Base-by-base conservation (phyloP, 768 basidiomycete genomes). In the Trametes villosa region DNA sequence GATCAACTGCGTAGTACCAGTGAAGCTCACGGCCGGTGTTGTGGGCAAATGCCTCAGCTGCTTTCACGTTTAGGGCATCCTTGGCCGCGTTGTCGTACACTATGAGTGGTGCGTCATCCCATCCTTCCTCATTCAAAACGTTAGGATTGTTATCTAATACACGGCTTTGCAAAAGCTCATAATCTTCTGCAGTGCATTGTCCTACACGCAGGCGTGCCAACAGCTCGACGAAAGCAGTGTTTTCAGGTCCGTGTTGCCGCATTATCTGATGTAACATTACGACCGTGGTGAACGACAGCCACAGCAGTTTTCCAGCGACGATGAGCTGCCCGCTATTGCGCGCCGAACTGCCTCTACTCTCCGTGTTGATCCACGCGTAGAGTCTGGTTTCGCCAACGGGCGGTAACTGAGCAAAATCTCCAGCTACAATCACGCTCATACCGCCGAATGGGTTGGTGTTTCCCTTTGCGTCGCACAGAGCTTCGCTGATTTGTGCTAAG, bases 21-120 rank as follows among this genome's bases (percentile, higher is more conserved):
- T 31, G 59, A 12, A 47, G 8, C 22, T 4, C 15, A 13, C 24
- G 1, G 9, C 29, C 49, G 34, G n/a, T 34, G 8, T 51, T 50
- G 2, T 20, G n/a, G 11, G 69, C 59, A n/a, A 47, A 36, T 24
- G 54, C 62, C 27, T 65, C 47, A 6, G 30, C 31, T 2, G 31
- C 50, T 34, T 65, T 65, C 8, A 58, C n/a, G 47, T 67, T 67
- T 18, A 70, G 65, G 0, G 65, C 53, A 13, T 62, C 66, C 30
- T 65, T 65, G 2, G 38, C 17, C 15, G 56, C 50, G 31, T 65
- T 65, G 9, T 61, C 48, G 5, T 44, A 42, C 3, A 61, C 59
- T 7, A 51, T 34, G 33, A 34, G 7, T 7, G 33, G 33, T 34
- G 33, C 33, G 7, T 34, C 8, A 7, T 34, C 33, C 33, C 33